Conservation (phyloP, 2,329 filamentous ascomycete genomes). For the Rhinocladiella mackenziei region DNA sequence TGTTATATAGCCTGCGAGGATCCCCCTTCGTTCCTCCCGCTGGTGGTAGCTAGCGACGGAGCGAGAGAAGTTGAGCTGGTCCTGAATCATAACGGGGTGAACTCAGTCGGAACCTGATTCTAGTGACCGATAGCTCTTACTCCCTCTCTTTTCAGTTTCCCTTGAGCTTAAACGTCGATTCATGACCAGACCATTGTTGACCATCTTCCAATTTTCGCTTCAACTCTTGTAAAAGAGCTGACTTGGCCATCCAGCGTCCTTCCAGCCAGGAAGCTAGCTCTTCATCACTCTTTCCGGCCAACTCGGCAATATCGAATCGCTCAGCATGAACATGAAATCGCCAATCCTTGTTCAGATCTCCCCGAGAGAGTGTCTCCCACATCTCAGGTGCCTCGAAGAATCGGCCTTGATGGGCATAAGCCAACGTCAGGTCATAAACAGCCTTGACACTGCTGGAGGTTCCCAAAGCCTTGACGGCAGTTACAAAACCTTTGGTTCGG, state of each 20-base stretch:
- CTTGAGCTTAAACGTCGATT: no score
- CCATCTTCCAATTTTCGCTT: conserved; percentile 44
- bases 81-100: no score
- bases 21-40: no score
- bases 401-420: conserved; percentile 45
- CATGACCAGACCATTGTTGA: no score
- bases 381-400: conserved; percentile 51
- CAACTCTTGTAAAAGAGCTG: conserved; percentile 25
- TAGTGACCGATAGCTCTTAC: no score
- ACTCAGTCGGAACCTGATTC: no score
- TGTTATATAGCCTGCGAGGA: no score
- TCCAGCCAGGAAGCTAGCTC: no score
- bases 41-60: no score
- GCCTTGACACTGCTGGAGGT: conserved; percentile 45
- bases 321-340: conserved; percentile 50
- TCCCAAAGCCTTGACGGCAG: conserved; percentile 37
- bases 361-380: conserved; percentile 50
- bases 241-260: conserved; percentile 57
- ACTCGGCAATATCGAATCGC: conserved; percentile 47
- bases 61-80: no score
- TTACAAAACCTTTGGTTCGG: conserved; percentile 55
- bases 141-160: background rate
- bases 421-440: conserved; percentile 35
- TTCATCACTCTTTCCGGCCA: no score
- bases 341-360: conserved; percentile 37